Evolutionary conservation across 805 yeast genomes (phyloP).

Genomic region (Lipomyces starkeyi): DNA sequence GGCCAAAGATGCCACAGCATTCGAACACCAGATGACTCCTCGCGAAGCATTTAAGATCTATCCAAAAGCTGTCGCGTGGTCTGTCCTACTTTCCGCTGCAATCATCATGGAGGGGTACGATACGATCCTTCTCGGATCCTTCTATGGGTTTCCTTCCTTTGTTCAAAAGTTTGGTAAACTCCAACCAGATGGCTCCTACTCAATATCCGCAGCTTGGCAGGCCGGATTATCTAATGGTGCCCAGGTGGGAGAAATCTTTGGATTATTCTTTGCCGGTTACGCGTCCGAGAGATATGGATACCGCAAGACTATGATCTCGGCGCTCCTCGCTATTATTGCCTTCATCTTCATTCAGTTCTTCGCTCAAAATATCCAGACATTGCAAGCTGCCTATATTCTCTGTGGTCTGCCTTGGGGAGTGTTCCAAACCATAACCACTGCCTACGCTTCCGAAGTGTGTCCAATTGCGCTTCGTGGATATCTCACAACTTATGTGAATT

Average conservation of each 20-base stretch:
- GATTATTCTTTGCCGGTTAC: constrained; percentile 54
- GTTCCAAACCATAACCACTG: constrained; percentile 58
- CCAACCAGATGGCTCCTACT: constrained; percentile 22
- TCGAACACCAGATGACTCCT: constrained; percentile 42
- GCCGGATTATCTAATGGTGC: constrained; percentile 42
- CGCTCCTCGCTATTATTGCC: constrained; percentile 48
- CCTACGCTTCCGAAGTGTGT: constrained; percentile 65
- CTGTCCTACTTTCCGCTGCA: constrained; percentile 52
- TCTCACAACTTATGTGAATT: constrained; percentile 56
- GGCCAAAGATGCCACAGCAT: constrained; percentile 27
- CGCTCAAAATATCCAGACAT: constrained; percentile 50
- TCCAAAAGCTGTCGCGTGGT: constrained; percentile 56
- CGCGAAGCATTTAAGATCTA: constrained; percentile 49
- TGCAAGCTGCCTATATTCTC: constrained; percentile 51
- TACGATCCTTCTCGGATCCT: constrained; percentile 48
- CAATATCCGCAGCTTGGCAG: constrained; percentile 44
- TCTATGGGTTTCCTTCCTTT: constrained; percentile 49
- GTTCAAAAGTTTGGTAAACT: constrained; percentile 26
- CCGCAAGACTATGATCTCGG: constrained; percentile 50
- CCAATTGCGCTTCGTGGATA: constrained; percentile 59
- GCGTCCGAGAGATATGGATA: constrained; percentile 56
- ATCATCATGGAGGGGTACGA: constrained; percentile 60
- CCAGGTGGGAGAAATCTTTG: constrained; percentile 54
- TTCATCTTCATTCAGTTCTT: constrained; percentile 57
- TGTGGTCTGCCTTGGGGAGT: constrained; percentile 60